Evolutionary conservation across 257 asterid species (phyloP).

Genomic region (Prunella vulgaris): DNA sequence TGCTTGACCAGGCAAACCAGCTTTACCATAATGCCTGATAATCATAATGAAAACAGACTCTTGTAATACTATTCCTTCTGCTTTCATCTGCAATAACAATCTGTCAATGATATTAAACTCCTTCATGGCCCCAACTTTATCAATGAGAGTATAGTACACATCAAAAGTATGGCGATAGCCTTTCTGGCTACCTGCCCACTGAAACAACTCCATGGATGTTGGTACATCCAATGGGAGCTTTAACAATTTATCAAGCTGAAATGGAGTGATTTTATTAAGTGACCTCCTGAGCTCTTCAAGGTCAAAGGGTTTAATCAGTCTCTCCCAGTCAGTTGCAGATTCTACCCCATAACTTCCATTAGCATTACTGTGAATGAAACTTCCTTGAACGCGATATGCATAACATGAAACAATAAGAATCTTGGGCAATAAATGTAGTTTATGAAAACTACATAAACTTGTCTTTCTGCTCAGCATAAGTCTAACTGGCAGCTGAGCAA

Average conservation of each 20-base stretch:
- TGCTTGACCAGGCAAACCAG: constrained; percentile 90
- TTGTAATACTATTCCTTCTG: constrained; percentile 54
- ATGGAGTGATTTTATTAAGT: constrained; percentile 59
- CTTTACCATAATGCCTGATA: constrained; percentile 84
- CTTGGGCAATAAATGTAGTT: constrained; percentile 27
- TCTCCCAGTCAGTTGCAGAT: constrained; percentile 83
- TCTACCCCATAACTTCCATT: constrained; percentile 31
- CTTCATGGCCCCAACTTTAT: constrained; percentile 55
- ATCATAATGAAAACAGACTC: constrained; percentile 74
- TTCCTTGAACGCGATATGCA: constrained; percentile 28
- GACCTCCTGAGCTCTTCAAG: constrained; percentile 66
- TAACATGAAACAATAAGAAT: constrained; percentile 28
- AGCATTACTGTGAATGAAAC: constrained; percentile 20
- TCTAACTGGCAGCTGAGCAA: background rate
- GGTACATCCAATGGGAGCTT: constrained; percentile 65
- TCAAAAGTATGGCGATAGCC: constrained; percentile 67
- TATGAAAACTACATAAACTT: constrained; percentile 17
- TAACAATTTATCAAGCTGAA: constrained; percentile 71
- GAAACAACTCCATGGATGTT: constrained; percentile 65
- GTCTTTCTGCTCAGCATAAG: constrained; percentile 32
- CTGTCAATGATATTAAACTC: constrained; percentile 64
- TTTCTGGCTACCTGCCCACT: constrained; percentile 60
- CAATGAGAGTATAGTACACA: constrained; percentile 64
- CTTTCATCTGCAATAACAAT: constrained; percentile 76
- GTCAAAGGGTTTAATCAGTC: constrained; percentile 81